A percentile compares a stretch with the other conserved stretches of the same genome.
These are phyloP conservation scores for Letharia lupina DNA, from an alignment of 495 filamentous ascomycete species.

Conservation along the genomic window DNA sequence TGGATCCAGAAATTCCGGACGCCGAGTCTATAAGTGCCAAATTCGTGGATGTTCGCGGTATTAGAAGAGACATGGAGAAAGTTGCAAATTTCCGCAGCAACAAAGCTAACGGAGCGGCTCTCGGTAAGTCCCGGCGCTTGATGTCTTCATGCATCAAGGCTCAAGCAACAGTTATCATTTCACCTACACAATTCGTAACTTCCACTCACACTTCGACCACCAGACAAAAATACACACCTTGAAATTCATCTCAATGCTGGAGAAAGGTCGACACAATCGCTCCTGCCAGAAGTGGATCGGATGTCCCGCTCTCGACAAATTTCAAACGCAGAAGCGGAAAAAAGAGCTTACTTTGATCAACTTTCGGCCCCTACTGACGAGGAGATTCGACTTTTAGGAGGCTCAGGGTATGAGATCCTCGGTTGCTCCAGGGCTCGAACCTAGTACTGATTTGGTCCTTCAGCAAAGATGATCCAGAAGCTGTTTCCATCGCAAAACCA, in stretches of 20 bases:
- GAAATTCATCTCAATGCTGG: slow-evolving; percentile 8
- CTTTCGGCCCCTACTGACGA: background rate
- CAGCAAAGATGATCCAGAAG: slow-evolving; percentile 10
- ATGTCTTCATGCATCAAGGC: slow-evolving; percentile 6
- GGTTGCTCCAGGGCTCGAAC: background rate
- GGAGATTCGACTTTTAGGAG: slow-evolving; percentile 11
- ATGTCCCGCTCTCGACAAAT: slow-evolving; percentile 6
- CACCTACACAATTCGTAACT: background rate
- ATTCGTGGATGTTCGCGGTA: background rate
- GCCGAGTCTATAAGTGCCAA: background rate
- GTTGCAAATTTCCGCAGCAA: background rate
- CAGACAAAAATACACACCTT: background rate
- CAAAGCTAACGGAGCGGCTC: background rate
- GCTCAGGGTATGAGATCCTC: background rate
- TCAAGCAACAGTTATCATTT: background rate
- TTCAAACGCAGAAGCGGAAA: slow-evolving; percentile 9
- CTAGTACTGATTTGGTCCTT: background rate
- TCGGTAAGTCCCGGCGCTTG: slow-evolving; percentile 13
- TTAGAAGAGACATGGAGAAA: background rate
- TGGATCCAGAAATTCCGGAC: background rate
- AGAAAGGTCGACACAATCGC: background rate
- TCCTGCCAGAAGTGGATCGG: slow-evolving; percentile 15
- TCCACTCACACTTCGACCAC: background rate
- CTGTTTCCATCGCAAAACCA: slow-evolving; percentile 15
- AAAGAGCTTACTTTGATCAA: slow-evolving; percentile 1